Evolutionary conservation across 148 eudicot genomes (phyloP), one percentile per base, ranked within the genome.

Genomic region (Persicaria maculosa): DNA sequence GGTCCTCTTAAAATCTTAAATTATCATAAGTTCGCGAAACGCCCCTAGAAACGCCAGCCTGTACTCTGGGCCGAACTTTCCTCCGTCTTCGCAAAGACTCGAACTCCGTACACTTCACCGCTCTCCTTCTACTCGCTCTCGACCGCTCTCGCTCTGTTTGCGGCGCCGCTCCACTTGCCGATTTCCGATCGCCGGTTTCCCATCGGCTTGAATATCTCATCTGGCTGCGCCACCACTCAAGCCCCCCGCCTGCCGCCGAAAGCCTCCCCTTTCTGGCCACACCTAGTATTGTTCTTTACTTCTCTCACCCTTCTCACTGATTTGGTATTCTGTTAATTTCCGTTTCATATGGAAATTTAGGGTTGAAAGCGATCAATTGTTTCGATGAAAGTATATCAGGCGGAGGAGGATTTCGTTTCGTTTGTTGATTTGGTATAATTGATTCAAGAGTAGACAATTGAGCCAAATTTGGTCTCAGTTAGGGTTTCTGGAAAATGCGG

Each of bases 221-320:
- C 44, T 59, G 65, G 46, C 70, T 65, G 1, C 70, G 70, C 19
- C 43, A 58, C 36, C 65, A 19, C 12, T 58, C 65, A 10, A 20
- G 3, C 12, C 52, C 65, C 36, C n/a, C 68, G 67, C 40, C 68
- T 31, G 44, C 68, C 47, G 8, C 46, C 70, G 47, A 36, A 65
- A 46, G 70, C 70, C 44, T 65, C 17, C 19, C 6, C 47, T 40
- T 10, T 25, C 67, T 65, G 70, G 70, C 70, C 19, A 7, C 46
- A 65, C 15, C 70, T 14, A 65, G 70, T 65, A 65, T 14, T 43
- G 70, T 17, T 65, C 70, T 65, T 40, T 65, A 65, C 20, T 36
- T 43, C 46, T 1, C 15, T 3, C 46, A 12, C 15, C 31, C 15
- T 31, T 64, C 68, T 64, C 17, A 10, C n/a, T 5, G 7, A 36